Conservation (phyloP, 495 filamentous ascomycete species). For the Aspergillus bridgeri region DNA sequence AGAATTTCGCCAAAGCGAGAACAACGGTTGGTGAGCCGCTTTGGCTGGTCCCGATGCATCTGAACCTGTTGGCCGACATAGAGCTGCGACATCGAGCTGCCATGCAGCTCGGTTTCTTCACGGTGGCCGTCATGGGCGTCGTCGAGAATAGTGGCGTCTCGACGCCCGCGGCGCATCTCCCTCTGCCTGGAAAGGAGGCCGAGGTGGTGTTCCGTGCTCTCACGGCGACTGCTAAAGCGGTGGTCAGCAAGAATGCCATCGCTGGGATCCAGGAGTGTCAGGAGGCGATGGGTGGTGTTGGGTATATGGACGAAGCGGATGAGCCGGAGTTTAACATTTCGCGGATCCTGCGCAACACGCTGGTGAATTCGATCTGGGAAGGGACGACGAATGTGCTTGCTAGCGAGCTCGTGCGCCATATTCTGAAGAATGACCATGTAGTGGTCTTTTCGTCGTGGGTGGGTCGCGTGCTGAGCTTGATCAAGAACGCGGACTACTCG, state of each 20-base stretch:
- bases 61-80: conserved; percentile 56
- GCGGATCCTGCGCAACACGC: conserved; percentile 60
- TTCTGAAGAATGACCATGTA: conserved; percentile 43
- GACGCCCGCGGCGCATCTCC: conserved; percentile 23
- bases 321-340: conserved; percentile 59
- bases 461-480: conserved; percentile 31
- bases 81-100: conserved; percentile 52
- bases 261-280: conserved; percentile 60
- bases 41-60: conserved; percentile 54
- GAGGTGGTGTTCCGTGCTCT: conserved; percentile 58
- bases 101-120: conserved; percentile 60
- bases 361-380: conserved; percentile 70
- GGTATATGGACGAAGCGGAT: conserved; percentile 59
- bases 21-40: conserved; percentile 51
- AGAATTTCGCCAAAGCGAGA: conserved; percentile 54
- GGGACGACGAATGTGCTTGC: conserved; percentile 70
- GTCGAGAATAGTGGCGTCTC: conserved; percentile 36
- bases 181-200: conserved; percentile 23
- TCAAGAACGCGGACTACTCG: conserved; percentile 10
- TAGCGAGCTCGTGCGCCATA: conserved; percentile 56
- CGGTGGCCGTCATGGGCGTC: conserved; percentile 53
- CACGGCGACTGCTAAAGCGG: conserved; percentile 64
- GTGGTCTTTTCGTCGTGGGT: conserved; percentile 41
- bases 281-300: conserved; percentile 71
- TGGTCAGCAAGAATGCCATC: conserved; percentile 53